phyloP scores from a whole-genome alignment of 108 stramenopile species.

The Pseudonitzschia multiseries region DNA sequence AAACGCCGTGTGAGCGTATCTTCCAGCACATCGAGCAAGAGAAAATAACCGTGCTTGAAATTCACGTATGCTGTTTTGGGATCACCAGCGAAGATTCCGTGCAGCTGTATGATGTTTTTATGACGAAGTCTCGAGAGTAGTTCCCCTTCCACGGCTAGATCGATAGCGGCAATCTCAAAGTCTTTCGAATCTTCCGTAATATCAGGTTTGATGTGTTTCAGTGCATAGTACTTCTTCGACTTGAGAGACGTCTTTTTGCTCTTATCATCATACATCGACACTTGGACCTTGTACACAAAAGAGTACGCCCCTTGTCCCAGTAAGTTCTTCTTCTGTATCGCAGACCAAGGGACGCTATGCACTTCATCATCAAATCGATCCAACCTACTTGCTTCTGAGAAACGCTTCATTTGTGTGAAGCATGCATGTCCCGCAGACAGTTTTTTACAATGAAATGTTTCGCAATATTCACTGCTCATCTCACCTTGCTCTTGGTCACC shows the following conservation, averaged over 20 bases:
- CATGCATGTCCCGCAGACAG: conserved; percentile 1
- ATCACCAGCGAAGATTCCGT: conserved; percentile 31
- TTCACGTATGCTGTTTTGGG: conserved; percentile 25
- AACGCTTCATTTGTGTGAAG: conserved; percentile 2
- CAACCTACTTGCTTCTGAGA: background rate
- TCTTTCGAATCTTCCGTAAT: conserved; percentile 11
- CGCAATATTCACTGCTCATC: background rate
- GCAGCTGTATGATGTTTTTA: conserved; percentile 40
- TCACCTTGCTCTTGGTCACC: background rate
- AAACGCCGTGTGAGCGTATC: conserved; percentile 53
- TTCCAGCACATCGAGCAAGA: conserved; percentile 57
- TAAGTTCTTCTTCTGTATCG: conserved; percentile 3
- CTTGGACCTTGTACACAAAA: conserved; percentile 8
- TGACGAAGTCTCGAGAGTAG: conserved; percentile 39
- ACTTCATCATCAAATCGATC: conserved; percentile 13
- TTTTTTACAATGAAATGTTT: background rate
- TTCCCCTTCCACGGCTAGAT: conserved; percentile 45
- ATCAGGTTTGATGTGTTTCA: conserved; percentile 7
- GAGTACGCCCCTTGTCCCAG: conserved; percentile 11
- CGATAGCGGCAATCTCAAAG: conserved; percentile 16
- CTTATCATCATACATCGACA: background rate
- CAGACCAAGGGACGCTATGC: conserved; percentile 6
- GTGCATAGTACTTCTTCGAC: background rate
- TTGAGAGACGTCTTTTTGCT: background rate
- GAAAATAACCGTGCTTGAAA: conserved; percentile 49